Conservation (phyloP, 2,329 filamentous ascomycete genomes). For the Claviceps sp. region DNA sequence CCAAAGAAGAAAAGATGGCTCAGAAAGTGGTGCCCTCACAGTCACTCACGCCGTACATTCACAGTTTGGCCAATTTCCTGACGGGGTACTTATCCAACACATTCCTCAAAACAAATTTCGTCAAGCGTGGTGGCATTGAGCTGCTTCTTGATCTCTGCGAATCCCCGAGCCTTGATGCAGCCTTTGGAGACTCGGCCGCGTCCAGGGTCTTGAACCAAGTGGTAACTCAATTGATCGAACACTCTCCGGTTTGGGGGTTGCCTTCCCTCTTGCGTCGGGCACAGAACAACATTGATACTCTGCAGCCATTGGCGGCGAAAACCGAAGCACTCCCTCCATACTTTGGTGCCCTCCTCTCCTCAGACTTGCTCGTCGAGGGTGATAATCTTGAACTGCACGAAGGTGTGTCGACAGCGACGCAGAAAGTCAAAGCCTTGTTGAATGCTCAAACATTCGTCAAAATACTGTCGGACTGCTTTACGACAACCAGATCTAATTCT, state of each 20-base stretch:
- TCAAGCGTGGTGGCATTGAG: conserved; percentile 69
- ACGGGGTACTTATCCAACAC: conserved; percentile 60
- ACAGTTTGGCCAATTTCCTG: conserved; percentile 65
- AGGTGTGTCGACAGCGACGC: conserved; percentile 53
- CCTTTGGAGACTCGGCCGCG: conserved; percentile 44
- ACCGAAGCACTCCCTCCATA: conserved; percentile 44
- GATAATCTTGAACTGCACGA: conserved; percentile 21
- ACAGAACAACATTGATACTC: conserved; percentile 51
- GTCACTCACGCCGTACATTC: conserved; percentile 55
- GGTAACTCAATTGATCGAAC: conserved; percentile 65
- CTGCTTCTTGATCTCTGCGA: conserved; percentile 72
- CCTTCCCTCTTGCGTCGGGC: conserved; percentile 68
- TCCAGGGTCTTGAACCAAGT: conserved; percentile 61
- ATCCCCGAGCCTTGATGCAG: conserved; percentile 62
- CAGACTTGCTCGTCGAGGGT: conserved; percentile 22
- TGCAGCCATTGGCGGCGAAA: conserved; percentile 50
- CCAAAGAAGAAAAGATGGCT: neutral
- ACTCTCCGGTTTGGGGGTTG: conserved; percentile 65
- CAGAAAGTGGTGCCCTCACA: conserved; percentile 14
- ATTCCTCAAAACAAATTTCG: conserved; percentile 58
- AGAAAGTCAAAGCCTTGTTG: conserved; percentile 64
- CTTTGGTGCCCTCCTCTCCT: conserved; percentile 53
- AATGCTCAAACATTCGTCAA: conserved; percentile 64
- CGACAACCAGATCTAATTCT: conserved; percentile 48
- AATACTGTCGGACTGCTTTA: conserved; percentile 62